Conservation (phyloP, 78 protist species). For the Bodo saltans region DNA sequence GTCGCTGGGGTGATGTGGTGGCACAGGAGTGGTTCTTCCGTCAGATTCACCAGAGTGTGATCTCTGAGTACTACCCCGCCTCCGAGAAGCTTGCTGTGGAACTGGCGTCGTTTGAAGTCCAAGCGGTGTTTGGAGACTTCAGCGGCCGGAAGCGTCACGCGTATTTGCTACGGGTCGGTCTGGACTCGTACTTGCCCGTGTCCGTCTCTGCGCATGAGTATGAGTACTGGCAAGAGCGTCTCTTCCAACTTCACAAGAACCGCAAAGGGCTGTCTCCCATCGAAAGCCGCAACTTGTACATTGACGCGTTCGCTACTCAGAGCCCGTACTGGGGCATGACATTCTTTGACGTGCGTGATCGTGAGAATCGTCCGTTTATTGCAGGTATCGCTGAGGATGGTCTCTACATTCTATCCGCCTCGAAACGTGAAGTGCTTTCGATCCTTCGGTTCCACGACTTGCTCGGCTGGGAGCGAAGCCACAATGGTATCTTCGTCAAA, state of each 20-base stretch:
- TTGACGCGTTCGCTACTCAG: background rate
- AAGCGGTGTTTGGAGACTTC: conserved; percentile 22
- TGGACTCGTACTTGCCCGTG: conserved; percentile 26
- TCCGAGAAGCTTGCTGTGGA: conserved; percentile 22
- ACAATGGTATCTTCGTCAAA: conserved; percentile 14
- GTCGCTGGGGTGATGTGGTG: background rate
- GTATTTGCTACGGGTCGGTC: conserved; percentile 17
- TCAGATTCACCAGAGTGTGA: background rate
- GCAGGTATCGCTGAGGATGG: conserved; percentile 32
- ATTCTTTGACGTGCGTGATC: conserved; percentile 19
- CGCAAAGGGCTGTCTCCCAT: background rate
- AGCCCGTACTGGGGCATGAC: conserved; percentile 33
- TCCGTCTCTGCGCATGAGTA: conserved; percentile 10
- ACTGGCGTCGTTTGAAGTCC: conserved; percentile 7
- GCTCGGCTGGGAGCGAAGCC: conserved; percentile 12
- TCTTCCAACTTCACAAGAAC: conserved; percentile 6
- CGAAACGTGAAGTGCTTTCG: background rate
- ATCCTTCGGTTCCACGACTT: conserved; percentile 1
- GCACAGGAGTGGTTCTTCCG: conserved; percentile 27
- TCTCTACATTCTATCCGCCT: conserved; percentile 1
- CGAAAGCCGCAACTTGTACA: conserved; percentile 3
- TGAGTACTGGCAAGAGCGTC: conserved; percentile 30
- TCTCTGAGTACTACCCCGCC: conserved; percentile 18
- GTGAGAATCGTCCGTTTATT: conserved; percentile 13
- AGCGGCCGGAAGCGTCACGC: conserved; percentile 25